Percentiles rank a stretch among this genome's conserved stretches.
These are phyloP conservation scores for Piromyces finnis DNA, from an alignment of 192 early-diverging fungal genomes.

Conservation along the genomic window DNA sequence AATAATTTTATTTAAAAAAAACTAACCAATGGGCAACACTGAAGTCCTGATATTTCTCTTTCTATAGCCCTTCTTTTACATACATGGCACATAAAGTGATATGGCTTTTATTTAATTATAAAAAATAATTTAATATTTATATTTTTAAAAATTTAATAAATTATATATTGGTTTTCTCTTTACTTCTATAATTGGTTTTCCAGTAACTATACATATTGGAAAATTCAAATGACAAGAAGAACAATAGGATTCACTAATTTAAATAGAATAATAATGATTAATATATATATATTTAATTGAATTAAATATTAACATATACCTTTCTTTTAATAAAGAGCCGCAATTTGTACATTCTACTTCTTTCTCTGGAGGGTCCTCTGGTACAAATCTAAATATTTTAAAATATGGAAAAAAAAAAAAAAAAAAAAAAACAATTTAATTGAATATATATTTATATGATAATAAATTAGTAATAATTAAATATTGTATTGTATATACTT, in stretches of 20 bases:
- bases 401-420: too few relatives aligned
- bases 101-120: neutral
- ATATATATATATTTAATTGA: too few relatives aligned
- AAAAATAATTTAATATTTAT: too few relatives aligned
- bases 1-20: neutral
- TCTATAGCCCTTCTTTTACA: constrained; percentile 43
- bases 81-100: constrained; percentile 39
- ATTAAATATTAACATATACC: constrained; percentile 3
- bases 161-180: neutral
- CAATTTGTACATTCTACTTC: constrained; percentile 15
- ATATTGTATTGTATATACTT: too few relatives aligned
- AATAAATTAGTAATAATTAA: too few relatives aligned
- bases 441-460: too few relatives aligned
- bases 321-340: constrained; percentile 6
- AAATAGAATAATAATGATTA: too few relatives aligned
- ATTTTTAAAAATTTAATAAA: too few relatives aligned
- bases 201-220: constrained; percentile 35
- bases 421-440: too few relatives aligned
- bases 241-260: constrained; percentile 19
- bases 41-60: constrained; percentile 20
- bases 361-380: constrained; percentile 5
- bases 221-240: constrained; percentile 22
- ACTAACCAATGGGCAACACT: constrained; percentile 34
- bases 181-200: constrained; percentile 27
- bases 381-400: constrained; percentile 11